Conservation (phyloP, 169 alveolate genomes). For the Babesia ovis region DNA sequence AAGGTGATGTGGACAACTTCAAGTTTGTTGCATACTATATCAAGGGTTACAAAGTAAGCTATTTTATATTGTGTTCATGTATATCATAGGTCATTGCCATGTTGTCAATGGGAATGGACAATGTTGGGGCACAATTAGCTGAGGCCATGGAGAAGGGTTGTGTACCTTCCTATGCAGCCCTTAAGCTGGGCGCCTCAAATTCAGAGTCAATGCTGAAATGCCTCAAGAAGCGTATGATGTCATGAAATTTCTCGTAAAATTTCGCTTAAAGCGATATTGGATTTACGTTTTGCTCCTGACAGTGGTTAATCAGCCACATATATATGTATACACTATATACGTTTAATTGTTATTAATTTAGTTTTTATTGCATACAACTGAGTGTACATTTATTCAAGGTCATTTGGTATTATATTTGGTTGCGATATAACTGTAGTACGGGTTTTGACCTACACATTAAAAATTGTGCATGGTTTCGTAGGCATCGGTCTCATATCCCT, state of each 20-base stretch:
- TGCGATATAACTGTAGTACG: neutral
- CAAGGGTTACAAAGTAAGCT: constrained; percentile 68
- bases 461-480: constrained; percentile 26
- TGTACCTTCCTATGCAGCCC: constrained; percentile 55
- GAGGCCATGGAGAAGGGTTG: constrained; percentile 65
- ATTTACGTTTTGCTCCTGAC: too few relatives aligned
- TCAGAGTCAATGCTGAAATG: constrained; percentile 59
- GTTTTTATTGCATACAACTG: too few relatives aligned
- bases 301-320: too few relatives aligned
- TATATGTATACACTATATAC: too few relatives aligned
- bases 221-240: constrained; percentile 31
- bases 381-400: too few relatives aligned
- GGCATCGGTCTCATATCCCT: constrained; percentile 13
- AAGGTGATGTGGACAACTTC: constrained; percentile 73
- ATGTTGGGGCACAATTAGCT: constrained; percentile 52
- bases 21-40: constrained; percentile 77
- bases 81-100: constrained; percentile 51
- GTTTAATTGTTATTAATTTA: too few relatives aligned
- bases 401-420: too few relatives aligned
- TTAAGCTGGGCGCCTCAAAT: constrained; percentile 66
- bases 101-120: constrained; percentile 65
- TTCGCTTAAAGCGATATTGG: too few relatives aligned
- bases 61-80: neutral
- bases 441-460: neutral
- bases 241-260: too few relatives aligned